Evolutionary conservation across 2,329 filamentous ascomycete genomes (phyloP).

Genomic region (Xylariaceae sp.): DNA sequence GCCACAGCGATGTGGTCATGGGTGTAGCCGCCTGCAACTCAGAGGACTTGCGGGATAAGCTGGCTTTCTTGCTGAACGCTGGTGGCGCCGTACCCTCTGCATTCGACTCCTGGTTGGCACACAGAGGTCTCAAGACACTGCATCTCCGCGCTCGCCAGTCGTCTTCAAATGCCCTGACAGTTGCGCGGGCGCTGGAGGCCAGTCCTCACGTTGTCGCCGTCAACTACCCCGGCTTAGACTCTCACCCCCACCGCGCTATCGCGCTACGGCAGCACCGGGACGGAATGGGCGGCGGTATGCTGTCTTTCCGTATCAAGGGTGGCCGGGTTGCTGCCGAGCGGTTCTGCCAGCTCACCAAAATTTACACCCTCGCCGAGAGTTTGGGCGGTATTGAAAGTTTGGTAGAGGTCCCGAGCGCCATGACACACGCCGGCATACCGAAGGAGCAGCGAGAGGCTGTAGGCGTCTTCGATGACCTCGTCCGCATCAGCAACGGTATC

Average conservation of each 20-base stretch:
- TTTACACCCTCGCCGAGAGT: constrained; percentile 91
- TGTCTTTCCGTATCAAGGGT: constrained; percentile 89
- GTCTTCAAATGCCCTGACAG: constrained; percentile 68
- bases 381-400: constrained; percentile 89
- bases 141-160: constrained; percentile 88
- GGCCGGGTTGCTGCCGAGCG: constrained; percentile 79
- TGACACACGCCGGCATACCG: constrained; percentile 97
- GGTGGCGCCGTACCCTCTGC: constrained; percentile 91
- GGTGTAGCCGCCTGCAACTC: constrained; percentile 94
- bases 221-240: constrained; percentile 89
- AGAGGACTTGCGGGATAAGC: constrained; percentile 65
- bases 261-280: constrained; percentile 87
- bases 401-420: constrained; percentile 85
- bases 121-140: constrained; percentile 92
- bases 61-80: constrained; percentile 93
- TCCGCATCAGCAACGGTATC: constrained; percentile 87
- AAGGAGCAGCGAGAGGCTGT: constrained; percentile 83
- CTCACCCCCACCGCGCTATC: constrained; percentile 80
- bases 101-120: constrained; percentile 97
- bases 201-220: constrained; percentile 81
- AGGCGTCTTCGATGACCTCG: constrained; percentile 90
- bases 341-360: constrained; percentile 83
- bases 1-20: constrained; percentile 96
- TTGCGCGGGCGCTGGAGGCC: constrained; percentile 70
- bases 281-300: constrained; percentile 94